Percentiles rank a stretch among this genome's conserved stretches.
Conservation (phyloP, 2,329 filamentous ascomycete genomes). For the Fusarium ambrosium region DNA sequence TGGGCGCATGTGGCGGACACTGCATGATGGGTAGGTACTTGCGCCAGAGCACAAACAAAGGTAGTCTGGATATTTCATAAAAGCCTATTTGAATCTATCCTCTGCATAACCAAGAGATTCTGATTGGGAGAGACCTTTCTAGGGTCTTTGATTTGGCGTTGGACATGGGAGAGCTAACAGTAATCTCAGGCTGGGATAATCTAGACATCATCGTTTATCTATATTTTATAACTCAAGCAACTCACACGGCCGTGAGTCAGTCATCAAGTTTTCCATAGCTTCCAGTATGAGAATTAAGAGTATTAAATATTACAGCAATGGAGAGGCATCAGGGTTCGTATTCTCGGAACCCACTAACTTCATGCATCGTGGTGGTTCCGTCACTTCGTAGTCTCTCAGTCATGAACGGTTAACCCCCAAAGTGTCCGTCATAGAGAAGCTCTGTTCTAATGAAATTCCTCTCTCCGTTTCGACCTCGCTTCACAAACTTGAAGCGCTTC, state of each 20-base stretch:
- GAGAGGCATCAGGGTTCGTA: not conserved
- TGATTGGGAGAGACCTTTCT: not conserved
- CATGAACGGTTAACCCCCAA: not conserved
- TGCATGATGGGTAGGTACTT: not conserved
- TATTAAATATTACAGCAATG: not conserved
- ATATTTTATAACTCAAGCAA: not conserved
- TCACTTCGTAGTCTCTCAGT: not conserved
- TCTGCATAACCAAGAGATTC: not conserved
- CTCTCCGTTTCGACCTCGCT: not conserved
- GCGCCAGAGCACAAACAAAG: not conserved
- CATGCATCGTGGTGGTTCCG: not conserved
- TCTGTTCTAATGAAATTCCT: not conserved
- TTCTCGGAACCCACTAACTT: not conserved
- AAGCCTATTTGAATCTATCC: not conserved
- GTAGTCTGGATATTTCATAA: not conserved
- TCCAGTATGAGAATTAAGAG: not conserved
- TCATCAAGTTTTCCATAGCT: not conserved
- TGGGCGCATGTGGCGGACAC: not conserved
- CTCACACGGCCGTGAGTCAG: not conserved
- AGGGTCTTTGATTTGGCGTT: not conserved
- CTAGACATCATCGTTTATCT: not conserved
- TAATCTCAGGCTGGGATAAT: not conserved
- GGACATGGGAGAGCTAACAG: not conserved
- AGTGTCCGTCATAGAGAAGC: not conserved
- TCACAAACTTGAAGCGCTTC: not conserved